phyloP scores from a whole-genome alignment of 352 stramenopile genomes.

The Pythium pyrilobum region DNA sequence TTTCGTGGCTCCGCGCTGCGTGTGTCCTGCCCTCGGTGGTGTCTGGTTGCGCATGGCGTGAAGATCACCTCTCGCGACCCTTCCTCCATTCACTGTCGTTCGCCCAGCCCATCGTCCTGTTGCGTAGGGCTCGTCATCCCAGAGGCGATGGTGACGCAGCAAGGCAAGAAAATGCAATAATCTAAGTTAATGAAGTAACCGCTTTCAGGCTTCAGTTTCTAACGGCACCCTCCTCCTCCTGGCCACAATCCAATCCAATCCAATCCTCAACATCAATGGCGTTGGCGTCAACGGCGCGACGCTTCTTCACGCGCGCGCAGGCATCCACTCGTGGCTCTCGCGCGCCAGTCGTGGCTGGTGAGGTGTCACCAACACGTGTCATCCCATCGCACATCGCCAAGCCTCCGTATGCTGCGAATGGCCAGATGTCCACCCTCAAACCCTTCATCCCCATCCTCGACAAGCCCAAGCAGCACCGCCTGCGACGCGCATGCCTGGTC shows the following conservation, averaged over 20 bases:
- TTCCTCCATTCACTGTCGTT: too few relatives aligned
- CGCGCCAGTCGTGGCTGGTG: constrained; percentile 36
- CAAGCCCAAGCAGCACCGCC: constrained; percentile 44
- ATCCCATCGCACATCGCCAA: constrained; percentile 51
- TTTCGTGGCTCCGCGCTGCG: too few relatives aligned
- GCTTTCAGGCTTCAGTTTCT: background rate
- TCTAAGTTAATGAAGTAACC: background rate
- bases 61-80: too few relatives aligned
- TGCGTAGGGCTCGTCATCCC: background rate
- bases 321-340: constrained; percentile 19
- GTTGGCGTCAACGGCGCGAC: constrained; percentile 9
- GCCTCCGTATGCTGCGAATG: constrained; percentile 59
- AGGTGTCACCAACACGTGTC: constrained; percentile 37
- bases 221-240: too few relatives aligned
- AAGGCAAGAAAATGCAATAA: background rate
- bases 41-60: too few relatives aligned
- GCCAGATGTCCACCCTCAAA: constrained; percentile 59
- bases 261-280: background rate
- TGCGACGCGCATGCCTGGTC: constrained; percentile 68
- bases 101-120: background rate
- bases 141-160: background rate
- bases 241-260: background rate
- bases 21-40: too few relatives aligned
- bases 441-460: constrained; percentile 80
- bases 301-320: constrained; percentile 26